These are phyloP conservation scores for Penicillium macrosclerotiorum DNA, from an alignment of 495 filamentous ascomycete species.

Conservation along the genomic window DNA sequence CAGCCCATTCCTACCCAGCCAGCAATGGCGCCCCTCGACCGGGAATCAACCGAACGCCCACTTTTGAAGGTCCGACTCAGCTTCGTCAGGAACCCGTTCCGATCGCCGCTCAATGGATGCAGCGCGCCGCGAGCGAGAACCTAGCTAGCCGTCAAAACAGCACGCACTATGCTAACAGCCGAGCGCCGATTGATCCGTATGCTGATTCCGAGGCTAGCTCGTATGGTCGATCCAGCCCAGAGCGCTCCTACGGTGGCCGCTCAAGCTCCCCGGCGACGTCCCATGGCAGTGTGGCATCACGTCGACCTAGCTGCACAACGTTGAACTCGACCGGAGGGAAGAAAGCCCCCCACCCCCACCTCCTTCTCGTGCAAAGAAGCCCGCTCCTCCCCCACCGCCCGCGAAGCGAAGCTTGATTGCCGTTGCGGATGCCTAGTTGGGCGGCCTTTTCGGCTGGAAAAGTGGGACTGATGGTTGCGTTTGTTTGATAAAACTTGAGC, in stretches of 20 bases:
- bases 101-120: conserved; percentile 42
- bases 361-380: conserved; percentile 74
- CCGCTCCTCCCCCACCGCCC: conserved; percentile 60
- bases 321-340: conserved; percentile 48
- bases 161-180: conserved; percentile 39
- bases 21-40: conserved; percentile 40
- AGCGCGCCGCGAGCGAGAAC: conserved; percentile 60
- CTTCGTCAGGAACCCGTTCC: conserved; percentile 49
- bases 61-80: conserved; percentile 58
- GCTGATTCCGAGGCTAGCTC: conserved; percentile 59
- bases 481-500: too few relatives aligned
- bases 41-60: conserved; percentile 44
- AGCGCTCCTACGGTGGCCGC: conserved; percentile 50
- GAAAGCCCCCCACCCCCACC: conserved; percentile 78
- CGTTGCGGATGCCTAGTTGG: conserved; percentile 24
- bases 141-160: conserved; percentile 41
- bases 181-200: conserved; percentile 55
- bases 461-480: too few relatives aligned
- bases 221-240: conserved; percentile 56
- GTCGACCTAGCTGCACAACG: conserved; percentile 52
- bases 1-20: conserved; percentile 27
- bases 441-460: background rate
- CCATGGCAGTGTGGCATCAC: conserved; percentile 57
- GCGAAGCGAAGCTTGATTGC: conserved; percentile 46
- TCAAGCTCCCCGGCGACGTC: conserved; percentile 64